phyloP scores from a whole-genome alignment of 768 basidiomycete genomes.

The Mycena chlorophos region DNA sequence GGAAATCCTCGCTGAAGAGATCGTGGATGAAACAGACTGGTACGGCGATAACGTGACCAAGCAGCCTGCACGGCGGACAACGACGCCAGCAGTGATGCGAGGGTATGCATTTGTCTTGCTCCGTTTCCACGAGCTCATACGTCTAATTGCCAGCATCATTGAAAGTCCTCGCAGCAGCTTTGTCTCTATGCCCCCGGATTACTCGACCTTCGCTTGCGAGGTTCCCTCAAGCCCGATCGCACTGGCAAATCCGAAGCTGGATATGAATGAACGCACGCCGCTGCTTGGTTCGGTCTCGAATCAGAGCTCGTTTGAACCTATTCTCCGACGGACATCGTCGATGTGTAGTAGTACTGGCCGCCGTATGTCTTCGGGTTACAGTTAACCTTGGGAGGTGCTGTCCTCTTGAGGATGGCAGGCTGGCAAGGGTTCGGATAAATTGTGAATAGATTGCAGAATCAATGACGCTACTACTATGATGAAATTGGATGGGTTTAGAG shows the following conservation, averaged over 20 bases:
- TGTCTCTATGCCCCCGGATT: neutral
- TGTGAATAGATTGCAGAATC: too few species aligned
- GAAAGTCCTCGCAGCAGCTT: neutral
- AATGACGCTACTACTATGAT: too few species aligned
- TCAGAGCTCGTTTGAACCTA: neutral
- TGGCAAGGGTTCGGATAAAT: too few species aligned
- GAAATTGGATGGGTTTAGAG: too few species aligned
- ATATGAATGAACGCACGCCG: neutral
- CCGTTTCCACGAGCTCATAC: neutral
- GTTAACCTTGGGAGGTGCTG: neutral
- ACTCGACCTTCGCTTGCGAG: neutral
- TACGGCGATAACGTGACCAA: constrained; percentile 88
- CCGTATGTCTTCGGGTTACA: neutral
- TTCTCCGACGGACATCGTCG: neutral
- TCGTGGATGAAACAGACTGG: constrained; percentile 91
- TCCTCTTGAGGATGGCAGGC: too few species aligned
- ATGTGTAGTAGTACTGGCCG: neutral
- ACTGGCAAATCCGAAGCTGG: neutral
- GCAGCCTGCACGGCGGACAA: constrained; percentile 65
- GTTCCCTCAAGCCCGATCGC: neutral
- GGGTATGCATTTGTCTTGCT: constrained; percentile 48
- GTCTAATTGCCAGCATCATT: neutral
- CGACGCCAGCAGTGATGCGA: constrained; percentile 75
- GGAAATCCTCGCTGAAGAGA: constrained; percentile 95
- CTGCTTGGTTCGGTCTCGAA: neutral